Evolutionary conservation across 2,329 filamentous ascomycete genomes (phyloP), one percentile per base, ranked within the genome.

Genomic region (Penicillium sp.): DNA sequence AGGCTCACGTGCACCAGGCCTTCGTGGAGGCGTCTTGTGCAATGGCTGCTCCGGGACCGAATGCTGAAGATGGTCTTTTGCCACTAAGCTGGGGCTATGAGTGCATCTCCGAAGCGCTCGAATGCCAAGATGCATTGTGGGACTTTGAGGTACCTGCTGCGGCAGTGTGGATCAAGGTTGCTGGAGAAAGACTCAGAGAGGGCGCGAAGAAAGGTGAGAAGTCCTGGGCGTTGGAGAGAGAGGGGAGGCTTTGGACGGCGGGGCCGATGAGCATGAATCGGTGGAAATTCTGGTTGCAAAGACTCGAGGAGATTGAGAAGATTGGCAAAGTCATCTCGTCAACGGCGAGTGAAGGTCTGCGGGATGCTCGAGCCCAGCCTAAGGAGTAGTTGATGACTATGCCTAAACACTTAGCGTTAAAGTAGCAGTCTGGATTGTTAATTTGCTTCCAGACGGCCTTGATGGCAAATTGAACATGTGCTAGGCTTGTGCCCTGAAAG

Each of bases 101-200:
- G 38, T 49, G 47, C 27, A 22, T 49, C 36, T 49, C 47, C 22
- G 47, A 49, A 7, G 47, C 47, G 38, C 47, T 49, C 16, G 47
- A 49, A 49, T 49, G 47, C 16, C 47, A 49, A 8, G 24, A 49
- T 42, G 38, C 47, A 49, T 4, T 49, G 16, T 49, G 36, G 47
- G 47, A 42, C 38, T 49, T 49, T 31, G 47, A 49, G 24, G 38
- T 49, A 42, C 47, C 47, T 49, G 47, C 47, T 49, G 47, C 47
- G 6, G 47, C 24, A 11, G 36, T 49, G n/a, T 49, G 47, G 47
- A 49, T 49, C 4, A 42, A 42, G 16, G 4, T 49, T 21, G 47
- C 47, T 5, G 38, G 47, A 21, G 38, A 42, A 32, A 49, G 47
- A 24, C 24, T 49, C 27, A 49, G 16, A 40, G 47, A 49, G 16